phyloP scores from a whole-genome alignment of 345 rosid genomes.

The Gossypium sturtianum region DNA sequence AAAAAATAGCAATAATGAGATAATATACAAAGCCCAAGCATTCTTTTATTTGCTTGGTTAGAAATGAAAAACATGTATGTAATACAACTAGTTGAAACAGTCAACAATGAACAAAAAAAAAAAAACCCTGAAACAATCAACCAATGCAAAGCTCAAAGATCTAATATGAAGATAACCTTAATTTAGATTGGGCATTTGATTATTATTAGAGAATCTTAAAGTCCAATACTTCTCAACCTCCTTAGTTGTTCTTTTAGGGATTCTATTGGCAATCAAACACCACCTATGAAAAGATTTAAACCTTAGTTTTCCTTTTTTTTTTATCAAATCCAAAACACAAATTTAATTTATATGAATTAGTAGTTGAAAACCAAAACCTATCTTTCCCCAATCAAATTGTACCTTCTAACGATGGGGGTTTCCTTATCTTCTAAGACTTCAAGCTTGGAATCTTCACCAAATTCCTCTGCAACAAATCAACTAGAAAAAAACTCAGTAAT shows the following conservation, averaged over 20 bases:
- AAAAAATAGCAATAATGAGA: too few relatives aligned
- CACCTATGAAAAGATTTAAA: conserved; percentile 25
- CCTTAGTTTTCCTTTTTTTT: background rate
- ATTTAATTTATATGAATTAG: background rate
- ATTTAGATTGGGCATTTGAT: conserved; percentile 8
- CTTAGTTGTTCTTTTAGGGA: conserved; percentile 52
- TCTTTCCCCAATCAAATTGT: conserved; percentile 55
- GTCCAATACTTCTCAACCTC: conserved; percentile 58
- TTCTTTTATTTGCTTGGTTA: too few relatives aligned
- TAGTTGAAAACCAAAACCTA: conserved; percentile 1
- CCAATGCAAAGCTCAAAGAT: background rate
- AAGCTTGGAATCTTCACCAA: conserved; percentile 30
- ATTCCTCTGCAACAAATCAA: conserved; percentile 22
- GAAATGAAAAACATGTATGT: too few relatives aligned
- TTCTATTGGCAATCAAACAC: conserved; percentile 50
- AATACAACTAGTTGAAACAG: too few relatives aligned
- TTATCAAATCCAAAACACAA: background rate
- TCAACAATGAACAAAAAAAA: too few relatives aligned
- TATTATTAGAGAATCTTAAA: conserved; percentile 31
- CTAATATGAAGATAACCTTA: background rate
- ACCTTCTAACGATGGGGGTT: conserved; percentile 37
- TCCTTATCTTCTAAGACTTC: conserved; percentile 24
- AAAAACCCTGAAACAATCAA: too few relatives aligned
- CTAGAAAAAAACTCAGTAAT: too few relatives aligned
- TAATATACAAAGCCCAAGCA: too few relatives aligned